A percentile compares a stretch with the other conserved stretches of the same genome.
Evolutionary conservation across 2,329 filamentous ascomycete genomes (phyloP).

Genomic region (Penicillium sp.): DNA sequence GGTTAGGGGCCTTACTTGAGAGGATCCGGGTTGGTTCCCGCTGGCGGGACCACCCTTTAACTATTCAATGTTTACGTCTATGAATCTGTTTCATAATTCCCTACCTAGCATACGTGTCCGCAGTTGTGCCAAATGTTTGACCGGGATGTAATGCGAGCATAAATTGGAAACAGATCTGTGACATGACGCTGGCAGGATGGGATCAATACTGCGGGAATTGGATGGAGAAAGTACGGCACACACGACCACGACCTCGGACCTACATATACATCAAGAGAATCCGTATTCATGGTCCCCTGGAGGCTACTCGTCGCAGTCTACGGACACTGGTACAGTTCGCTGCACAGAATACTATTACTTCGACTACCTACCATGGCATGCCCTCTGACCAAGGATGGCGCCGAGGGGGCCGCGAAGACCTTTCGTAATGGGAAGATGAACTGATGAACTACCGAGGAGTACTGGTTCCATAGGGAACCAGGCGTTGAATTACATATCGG

Average conservation of each 20-base stretch:
- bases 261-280: constrained; percentile 52
- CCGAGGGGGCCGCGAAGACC: constrained; percentile 42
- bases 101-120: constrained; percentile 31
- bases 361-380: constrained; percentile 64
- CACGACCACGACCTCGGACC: constrained; percentile 35
- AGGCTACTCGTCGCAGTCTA: constrained; percentile 59
- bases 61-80: background rate
- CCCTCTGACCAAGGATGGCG: constrained; percentile 46
- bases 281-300: constrained; percentile 61
- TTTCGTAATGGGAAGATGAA: constrained; percentile 46
- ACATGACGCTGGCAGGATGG: constrained; percentile 22
- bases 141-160: constrained; percentile 15
- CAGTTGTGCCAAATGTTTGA: constrained; percentile 35
- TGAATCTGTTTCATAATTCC: background rate
- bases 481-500: background rate
- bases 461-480: constrained; percentile 30
- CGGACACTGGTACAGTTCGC: constrained; percentile 61
- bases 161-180: background rate
- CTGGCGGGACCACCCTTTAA: background rate
- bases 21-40: background rate
- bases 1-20: no score
- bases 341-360: constrained; percentile 57
- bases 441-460: constrained; percentile 50
- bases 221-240: constrained; percentile 31
- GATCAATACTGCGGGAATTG: constrained; percentile 35